Base-by-base conservation (phyloP, 345 rosid genomes). In the Bruguiera sexangula region DNA sequence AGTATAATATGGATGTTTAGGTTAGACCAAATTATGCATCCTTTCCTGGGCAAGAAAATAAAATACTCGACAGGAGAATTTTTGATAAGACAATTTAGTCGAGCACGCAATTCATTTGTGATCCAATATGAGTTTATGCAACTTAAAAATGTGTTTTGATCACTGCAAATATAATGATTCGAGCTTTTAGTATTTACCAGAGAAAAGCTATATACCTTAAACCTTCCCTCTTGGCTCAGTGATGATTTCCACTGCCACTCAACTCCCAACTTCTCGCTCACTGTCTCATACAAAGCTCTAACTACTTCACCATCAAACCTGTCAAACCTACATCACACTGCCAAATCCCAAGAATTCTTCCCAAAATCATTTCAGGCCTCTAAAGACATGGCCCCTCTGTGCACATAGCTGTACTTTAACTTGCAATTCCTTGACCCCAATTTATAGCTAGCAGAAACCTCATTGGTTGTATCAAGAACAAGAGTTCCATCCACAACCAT, bases 321-420 rank as follows among this genome's bases (percentile, higher is more conserved):
- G 18, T 63, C 57, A 75, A 79, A 19, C 58, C 69, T 82, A 63
- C 55, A 72, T 0, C 79, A 82, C 53, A 79, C 60, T 5, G 81
- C 71, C 39, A 82, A 76, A 19, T 77, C 81, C 83, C 83, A 77
- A 1, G 79, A 76, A 26, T 77, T 74, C 69, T 54, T 79, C 36
- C 68, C 79, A 36, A 79, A 77, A 65, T 82, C 81, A 59, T 71
- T 76, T 50, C 81, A 57, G 0, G 81, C 81, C 66, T 82, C 83
- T 20, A 79, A 55, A 7, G 78, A 62, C 6, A 69, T 66, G 16
- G 63, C 36, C 58, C 81, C 79, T 66, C 53, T 48, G 27, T 24
- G 24, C 24, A 24, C 24, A 24, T 24, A 24, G 24, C 24, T 24
- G 24, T 24, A 24, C 24, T 66, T 82, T 63, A 79, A 67, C 64